Conservation (phyloP, 176 grass and related monocot genomes). For the Cenchrus americanus region DNA sequence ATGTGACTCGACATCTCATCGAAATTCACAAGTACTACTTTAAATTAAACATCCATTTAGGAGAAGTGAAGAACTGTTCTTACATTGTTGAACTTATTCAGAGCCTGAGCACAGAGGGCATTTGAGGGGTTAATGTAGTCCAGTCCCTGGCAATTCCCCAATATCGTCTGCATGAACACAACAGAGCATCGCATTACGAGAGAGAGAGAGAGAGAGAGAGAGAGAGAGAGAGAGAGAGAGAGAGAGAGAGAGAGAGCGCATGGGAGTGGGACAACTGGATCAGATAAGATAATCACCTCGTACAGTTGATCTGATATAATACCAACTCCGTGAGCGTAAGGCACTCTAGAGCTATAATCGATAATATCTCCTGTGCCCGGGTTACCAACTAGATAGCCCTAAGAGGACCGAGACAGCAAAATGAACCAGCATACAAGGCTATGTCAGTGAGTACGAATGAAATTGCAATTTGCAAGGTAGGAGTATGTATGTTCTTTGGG, state of each 20-base stretch:
- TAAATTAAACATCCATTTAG: too few relatives aligned
- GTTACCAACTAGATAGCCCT: constrained; percentile 29
- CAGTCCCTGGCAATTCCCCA: constrained; percentile 34
- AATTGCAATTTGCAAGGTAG: too few relatives aligned
- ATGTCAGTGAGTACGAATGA: too few relatives aligned
- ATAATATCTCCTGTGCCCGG: neutral
- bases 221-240: too few relatives aligned
- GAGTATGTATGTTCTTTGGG: too few relatives aligned
- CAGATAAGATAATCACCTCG: neutral
- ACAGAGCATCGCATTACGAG: neutral
- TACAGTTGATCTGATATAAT: constrained; percentile 25
- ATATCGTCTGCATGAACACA: neutral
- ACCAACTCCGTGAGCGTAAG: constrained; percentile 21
- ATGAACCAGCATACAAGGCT: too few relatives aligned
- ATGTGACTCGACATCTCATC: neutral
- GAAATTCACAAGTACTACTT: neutral
- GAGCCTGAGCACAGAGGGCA: constrained; percentile 40
- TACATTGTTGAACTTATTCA: constrained; percentile 37
- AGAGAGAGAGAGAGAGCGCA: too few relatives aligned
- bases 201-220: too few relatives aligned
- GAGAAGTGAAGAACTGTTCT: neutral
- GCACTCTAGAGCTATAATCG: neutral
- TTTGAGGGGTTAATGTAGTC: constrained; percentile 40
- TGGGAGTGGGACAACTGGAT: too few relatives aligned
- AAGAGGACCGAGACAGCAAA: neutral